Evolutionary conservation across 139 green algal genomes (phyloP), one percentile per base, ranked within the genome.

Genomic region (Pycnococcus provasolii): DNA sequence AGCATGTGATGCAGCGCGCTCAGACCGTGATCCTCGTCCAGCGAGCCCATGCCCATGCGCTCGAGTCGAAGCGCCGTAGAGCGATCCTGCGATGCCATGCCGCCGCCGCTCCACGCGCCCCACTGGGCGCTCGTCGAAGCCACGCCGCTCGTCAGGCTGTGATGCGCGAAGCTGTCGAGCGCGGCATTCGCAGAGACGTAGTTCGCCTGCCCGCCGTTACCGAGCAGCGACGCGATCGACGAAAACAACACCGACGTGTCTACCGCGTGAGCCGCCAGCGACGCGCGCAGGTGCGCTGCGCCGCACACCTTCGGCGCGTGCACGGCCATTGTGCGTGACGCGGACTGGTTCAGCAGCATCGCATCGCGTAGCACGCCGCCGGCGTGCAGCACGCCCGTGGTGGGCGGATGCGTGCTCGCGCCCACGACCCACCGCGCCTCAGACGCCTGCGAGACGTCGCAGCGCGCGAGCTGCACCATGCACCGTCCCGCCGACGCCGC

Each of bases 151-250:
- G 4, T 3, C 53, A 40, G 42, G 4, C 7, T 46, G 40, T 70
- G 66, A 47, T 64, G 45, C 1, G 62, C 67, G 15, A 75, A 48
- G 54, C 26, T 43, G 55, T 85, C 79, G 63, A 95, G 66, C 0
- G 60, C 72, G 11, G 74, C 79, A 66, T 95, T 95, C 60, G 88
- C 88, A 6, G 78, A 72, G 60, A 67, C 69, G 73, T 95, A 95
- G 72, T 81, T 86, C 60, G 85, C 77, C 64, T 95, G 88, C 15
- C 88, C 88, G 40, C 83, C 67, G 1, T 26, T 81, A 9, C 81
- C 81, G 48, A 83, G 62, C 42, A 87, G 47, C 3, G 81, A 66
- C 26, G 80, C 80, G 2, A 85, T 68, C 2, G 81, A 87, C 11
- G 81, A 87, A 62, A 87, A 86, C 43, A 74, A 45, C 42, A 58